Conservation (phyloP, 2,329 filamentous ascomycete species). For the Seiridium unicorne region DNA sequence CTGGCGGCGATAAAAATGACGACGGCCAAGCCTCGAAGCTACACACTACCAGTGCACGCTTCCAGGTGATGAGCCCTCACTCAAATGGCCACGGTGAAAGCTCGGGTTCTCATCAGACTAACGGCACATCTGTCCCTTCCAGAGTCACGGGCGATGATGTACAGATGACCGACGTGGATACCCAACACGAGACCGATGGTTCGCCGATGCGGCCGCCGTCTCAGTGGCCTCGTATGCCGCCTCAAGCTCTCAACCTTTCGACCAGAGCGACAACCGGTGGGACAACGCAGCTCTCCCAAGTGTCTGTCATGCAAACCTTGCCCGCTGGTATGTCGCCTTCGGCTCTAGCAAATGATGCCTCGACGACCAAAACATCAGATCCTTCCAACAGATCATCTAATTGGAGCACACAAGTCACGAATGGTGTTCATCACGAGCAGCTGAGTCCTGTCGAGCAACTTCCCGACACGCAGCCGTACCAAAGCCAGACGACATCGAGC, state of each 20-base stretch:
- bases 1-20: slow-evolving; percentile 42
- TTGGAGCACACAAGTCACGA: slow-evolving; percentile 71
- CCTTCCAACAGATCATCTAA: slow-evolving; percentile 63
- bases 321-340: slow-evolving; percentile 58
- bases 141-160: slow-evolving; percentile 53
- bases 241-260: slow-evolving; percentile 30
- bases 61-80: slow-evolving; percentile 57
- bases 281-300: slow-evolving; percentile 62
- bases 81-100: slow-evolving; percentile 55
- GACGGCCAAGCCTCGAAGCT: slow-evolving; percentile 53
- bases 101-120: slow-evolving; percentile 39
- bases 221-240: slow-evolving; percentile 33
- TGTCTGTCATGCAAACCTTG: slow-evolving; percentile 57
- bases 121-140: slow-evolving; percentile 53
- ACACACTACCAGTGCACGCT: slow-evolving; percentile 44
- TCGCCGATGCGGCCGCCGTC: slow-evolving; percentile 49
- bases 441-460: slow-evolving; percentile 33
- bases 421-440: slow-evolving; percentile 57
- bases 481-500: slow-evolving; percentile 47
- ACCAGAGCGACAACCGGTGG: slow-evolving; percentile 38
- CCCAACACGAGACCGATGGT: slow-evolving; percentile 41
- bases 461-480: slow-evolving; percentile 52
- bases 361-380: slow-evolving; percentile 87
- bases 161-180: slow-evolving; percentile 58
- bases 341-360: slow-evolving; percentile 75